Base-by-base conservation (phyloP, 371 early-diverging fungal species). In the Mortierella sp. region DNA sequence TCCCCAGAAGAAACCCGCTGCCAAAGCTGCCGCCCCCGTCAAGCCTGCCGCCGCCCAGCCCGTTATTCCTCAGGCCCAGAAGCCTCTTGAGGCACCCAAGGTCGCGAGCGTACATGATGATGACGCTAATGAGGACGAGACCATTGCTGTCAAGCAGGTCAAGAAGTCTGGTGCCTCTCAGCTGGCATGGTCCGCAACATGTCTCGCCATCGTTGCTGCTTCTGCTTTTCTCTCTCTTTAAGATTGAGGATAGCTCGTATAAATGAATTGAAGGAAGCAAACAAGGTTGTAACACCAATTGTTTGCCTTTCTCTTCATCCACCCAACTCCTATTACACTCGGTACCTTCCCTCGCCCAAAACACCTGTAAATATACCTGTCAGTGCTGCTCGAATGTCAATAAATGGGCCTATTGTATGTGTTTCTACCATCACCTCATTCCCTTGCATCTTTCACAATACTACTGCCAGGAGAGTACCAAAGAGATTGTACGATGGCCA, bases 201-300 rank as follows among this genome's bases (percentile, higher is more conserved):
- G 81, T 52, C 60, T 84, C 19, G 81, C 73, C n/a, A 42, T 84
- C 48, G 47, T 84, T 73, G 81, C 74, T 9, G 42, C 38, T 6
- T 76, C 81, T 21, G 60, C 60, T 3, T 16, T 84, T 28, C 57
- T 84, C 24, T 60, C 81, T 9, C 52, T 80, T 16, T 84, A 80
- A 72, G 45, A 48, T 16, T 14, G 19, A 24, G 14, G n/a, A 14
- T 6, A 13, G 2, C 3, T 16, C 11, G 3, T 50, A 13, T 13
- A 7, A n/a, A 24, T 4, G 57, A 31, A 26, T 3, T 63, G 63
- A 63, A 63, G 2, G 0, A 7, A 28, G 13, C 58, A 3, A 13
- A 24, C n/a, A 57, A 28, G 28, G 28, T 71, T 14, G 42, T 5
- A 3, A 38, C 42, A 38, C 5, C 42, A 38, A 38, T 55, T 31